Percentiles rank a stretch among this genome's conserved stretches.
phyloP scores from a whole-genome alignment of 108 stramenopile genomes.

The Fragilaria radians region DNA sequence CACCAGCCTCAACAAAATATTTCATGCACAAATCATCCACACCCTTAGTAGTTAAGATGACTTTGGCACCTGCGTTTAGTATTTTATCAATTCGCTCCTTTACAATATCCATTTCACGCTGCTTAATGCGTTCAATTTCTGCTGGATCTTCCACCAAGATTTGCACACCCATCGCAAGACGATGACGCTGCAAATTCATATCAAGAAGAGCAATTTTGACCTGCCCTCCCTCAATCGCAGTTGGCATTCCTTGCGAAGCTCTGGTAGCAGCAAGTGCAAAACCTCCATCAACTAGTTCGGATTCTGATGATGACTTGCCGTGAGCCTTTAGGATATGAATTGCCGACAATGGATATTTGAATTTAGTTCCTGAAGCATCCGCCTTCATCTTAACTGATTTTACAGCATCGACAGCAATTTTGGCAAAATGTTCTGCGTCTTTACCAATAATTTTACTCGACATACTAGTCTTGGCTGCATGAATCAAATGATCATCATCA shows the following conservation, averaged over 20 bases:
- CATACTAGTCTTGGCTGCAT: conserved; percentile 96
- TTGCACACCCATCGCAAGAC: conserved; percentile 98
- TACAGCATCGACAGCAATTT: conserved; percentile 95
- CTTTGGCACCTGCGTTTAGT: conserved; percentile 92
- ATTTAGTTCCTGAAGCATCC: conserved; percentile 34
- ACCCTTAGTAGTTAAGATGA: conserved; percentile 98
- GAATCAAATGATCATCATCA: conserved; percentile 83
- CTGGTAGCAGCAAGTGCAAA: conserved; percentile 94
- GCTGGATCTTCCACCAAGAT: conserved; percentile 87
- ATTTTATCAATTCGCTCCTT: conserved; percentile 99
- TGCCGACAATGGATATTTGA: conserved; percentile 91
- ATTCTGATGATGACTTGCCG: conserved; percentile 92
- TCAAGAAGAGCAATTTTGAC: conserved; percentile 98
- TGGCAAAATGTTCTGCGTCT: conserved; percentile 90
- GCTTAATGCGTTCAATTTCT: conserved; percentile 94
- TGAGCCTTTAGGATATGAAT: conserved; percentile 99
- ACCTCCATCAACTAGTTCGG: conserved; percentile 88
- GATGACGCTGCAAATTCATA: conserved; percentile 98
- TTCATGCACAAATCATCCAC: conserved; percentile 99
- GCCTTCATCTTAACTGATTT: conserved; percentile 79
- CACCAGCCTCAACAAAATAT: conserved; percentile 99
- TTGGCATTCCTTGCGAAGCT: conserved; percentile 98
- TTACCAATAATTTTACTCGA: conserved; percentile 96
- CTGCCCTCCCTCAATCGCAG: conserved; percentile 42
- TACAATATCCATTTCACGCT: conserved; percentile 99